A percentile compares a stretch with the other conserved stretches of the same genome.
phyloP scores from a whole-genome alignment of 1,284 basidiomycete species.

The Papiliotrema flavescens region DNA sequence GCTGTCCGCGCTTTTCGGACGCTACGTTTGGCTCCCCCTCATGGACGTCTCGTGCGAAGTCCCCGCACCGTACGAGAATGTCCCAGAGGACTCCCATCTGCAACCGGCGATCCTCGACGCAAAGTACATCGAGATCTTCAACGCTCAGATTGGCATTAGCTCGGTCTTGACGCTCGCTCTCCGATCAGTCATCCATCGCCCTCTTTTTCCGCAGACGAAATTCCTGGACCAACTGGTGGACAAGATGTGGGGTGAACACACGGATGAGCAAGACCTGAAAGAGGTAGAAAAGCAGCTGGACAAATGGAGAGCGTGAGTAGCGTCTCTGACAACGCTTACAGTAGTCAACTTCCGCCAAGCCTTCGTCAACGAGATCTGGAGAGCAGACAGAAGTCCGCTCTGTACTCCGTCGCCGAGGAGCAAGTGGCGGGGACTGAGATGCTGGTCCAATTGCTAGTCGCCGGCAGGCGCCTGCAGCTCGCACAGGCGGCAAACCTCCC shows the following conservation, averaged over 20 bases:
- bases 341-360: constrained; percentile 1
- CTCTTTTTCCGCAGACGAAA: constrained; percentile 1
- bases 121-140: constrained; percentile 3
- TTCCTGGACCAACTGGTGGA: constrained; percentile 2
- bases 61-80: neutral
- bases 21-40: constrained; percentile 1
- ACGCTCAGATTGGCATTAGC: constrained; percentile 3
- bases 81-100: constrained; percentile 1
- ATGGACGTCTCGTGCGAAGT: constrained; percentile 3
- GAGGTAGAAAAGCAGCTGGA: constrained; percentile 2
- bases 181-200: constrained; percentile 2
- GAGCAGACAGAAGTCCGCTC: neutral
- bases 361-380: neutral
- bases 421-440: constrained; percentile 2
- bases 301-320: constrained; percentile 2
- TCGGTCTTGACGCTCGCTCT: neutral
- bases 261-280: constrained; percentile 1
- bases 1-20: constrained; percentile 1
- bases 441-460: neutral
- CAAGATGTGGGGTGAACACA: constrained; percentile 2
- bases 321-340: neutral
- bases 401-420: constrained; percentile 3
- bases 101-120: constrained; percentile 5
- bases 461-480: neutral
- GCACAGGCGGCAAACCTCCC: neutral